Evolutionary conservation across 2,329 filamentous ascomycete species (phyloP).

Genomic region (Colletotrichum horii): DNA sequence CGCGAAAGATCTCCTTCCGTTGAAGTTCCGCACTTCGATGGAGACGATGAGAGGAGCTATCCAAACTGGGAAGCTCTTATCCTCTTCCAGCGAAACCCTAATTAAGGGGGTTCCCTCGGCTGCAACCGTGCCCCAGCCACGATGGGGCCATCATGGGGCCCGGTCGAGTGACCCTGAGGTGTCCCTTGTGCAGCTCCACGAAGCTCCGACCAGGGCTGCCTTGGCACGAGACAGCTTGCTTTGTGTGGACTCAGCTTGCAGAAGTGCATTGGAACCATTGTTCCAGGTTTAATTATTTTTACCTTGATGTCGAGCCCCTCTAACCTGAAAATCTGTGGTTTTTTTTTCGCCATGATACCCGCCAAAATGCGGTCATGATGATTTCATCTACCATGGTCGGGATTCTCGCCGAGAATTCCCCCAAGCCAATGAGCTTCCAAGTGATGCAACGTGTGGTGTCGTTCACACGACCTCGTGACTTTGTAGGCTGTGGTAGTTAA

Average conservation of each 20-base stretch:
- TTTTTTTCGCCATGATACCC: not conserved
- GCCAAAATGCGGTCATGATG: not conserved
- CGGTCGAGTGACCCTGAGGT: not conserved
- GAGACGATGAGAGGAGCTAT: not conserved
- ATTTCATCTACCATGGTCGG: not conserved
- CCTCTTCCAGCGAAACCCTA: not conserved
- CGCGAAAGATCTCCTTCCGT: not conserved
- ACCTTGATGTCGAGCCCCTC: not conserved
- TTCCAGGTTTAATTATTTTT: conserved; percentile 2
- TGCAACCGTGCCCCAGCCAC: conserved; percentile 1
- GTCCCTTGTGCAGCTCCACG: not conserved
- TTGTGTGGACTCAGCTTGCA: not conserved
- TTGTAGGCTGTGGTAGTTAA: not conserved
- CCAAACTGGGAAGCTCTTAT: not conserved
- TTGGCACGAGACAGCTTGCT: not conserved
- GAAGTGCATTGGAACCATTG: not conserved
- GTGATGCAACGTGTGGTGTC: not conserved
- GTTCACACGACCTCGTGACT: not conserved
- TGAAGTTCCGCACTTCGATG: not conserved
- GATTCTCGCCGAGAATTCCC: not conserved
- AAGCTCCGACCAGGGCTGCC: not conserved
- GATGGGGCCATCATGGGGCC: not conserved
- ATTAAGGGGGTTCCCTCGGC: not conserved
- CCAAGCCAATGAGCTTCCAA: not conserved
- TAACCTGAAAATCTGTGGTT: not conserved